Evolutionary conservation across 495 filamentous ascomycete species (phyloP), one percentile per base, ranked within the genome.

Genomic region (Clavariopsis aquatica): DNA sequence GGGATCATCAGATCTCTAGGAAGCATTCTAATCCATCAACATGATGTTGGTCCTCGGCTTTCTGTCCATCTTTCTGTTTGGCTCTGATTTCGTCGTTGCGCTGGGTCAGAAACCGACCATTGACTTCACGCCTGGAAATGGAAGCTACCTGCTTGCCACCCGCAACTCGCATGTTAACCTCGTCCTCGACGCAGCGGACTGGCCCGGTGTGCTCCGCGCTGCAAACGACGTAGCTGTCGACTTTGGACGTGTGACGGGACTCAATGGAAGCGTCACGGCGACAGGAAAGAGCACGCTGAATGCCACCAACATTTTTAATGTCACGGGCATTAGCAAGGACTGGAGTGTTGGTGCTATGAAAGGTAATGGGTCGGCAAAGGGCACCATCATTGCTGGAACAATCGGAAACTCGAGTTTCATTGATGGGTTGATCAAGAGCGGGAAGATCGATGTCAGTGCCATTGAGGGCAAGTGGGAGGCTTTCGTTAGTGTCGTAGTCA

Each of bases 381-480:
- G 70, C 0, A 82, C 85, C n/a, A 86, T 91, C 66, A 87, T 92
- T 66, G 82, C 82, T 29, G 89, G 89, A 3, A 90, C 87, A 6
- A 79, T 90, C 38, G 86, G 84, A 31, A 81, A 84, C 52, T 89
- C 86, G 0, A 71, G 74, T 15, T 70, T 89, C 13, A 83, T 92
- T 54, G 80, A 86, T 65, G 71, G 68, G 19, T 77, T 92, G 15
- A 75, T 85, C 9, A 66, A 69, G 15, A 68, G 75, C 2, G 79
- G 81, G 6, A 86, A 85, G 72, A 72, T 91, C 31, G 78, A 89
- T 63, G 78, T 81, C 4, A 75, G 78, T 0, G 69, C 73, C 0
- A 84, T 84, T 57, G 72, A 80, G 52, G 86, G 85, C 0, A 80
- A 86, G 63, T 91, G 88, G 88, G 89, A 92, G 71, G 82, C 87